Percentiles rank a stretch among this genome's conserved stretches.
These are phyloP conservation scores for Porodaedalea pini DNA, from an alignment of 1,284 basidiomycete species.

Conservation along the genomic window DNA sequence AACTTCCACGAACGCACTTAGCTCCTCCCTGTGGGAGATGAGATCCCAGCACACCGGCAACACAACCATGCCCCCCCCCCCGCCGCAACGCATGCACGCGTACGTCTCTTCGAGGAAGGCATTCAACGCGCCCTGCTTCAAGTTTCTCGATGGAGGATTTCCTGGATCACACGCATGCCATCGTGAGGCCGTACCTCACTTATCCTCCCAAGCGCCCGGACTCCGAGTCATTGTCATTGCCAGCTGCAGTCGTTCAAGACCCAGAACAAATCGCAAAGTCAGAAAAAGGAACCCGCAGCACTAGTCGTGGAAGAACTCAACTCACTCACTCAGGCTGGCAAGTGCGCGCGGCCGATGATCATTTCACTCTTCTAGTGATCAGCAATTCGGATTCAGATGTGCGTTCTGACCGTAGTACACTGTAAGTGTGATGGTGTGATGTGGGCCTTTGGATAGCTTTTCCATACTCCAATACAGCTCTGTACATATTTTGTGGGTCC, in stretches of 20 bases:
- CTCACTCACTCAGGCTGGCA: too few species aligned
- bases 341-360: not conserved
- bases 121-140: constrained; percentile 91
- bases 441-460: constrained; percentile 10
- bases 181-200: constrained; percentile 52
- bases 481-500: too few species aligned
- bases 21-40: constrained; percentile 93
- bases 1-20: constrained; percentile 72
- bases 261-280: constrained; percentile 75
- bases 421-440: not conserved
- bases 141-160: constrained; percentile 94
- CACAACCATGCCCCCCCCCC: constrained; percentile 90
- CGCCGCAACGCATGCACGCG: constrained; percentile 79
- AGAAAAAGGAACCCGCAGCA: constrained; percentile 78
- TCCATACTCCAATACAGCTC: too few species aligned
- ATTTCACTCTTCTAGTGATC: not conserved
- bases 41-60: constrained; percentile 72
- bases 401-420: too few species aligned
- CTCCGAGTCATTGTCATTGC: too few species aligned
- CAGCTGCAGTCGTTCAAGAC: constrained; percentile 76
- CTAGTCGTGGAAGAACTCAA: constrained; percentile 27
- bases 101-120: constrained; percentile 90
- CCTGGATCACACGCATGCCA: constrained; percentile 91
- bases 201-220: not conserved
- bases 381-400: not conserved